A percentile compares a stretch with the other conserved stretches of the same genome.
phyloP scores from a whole-genome alignment of 2,329 filamentous ascomycete genomes.

The Plenodomus lindquistii region DNA sequence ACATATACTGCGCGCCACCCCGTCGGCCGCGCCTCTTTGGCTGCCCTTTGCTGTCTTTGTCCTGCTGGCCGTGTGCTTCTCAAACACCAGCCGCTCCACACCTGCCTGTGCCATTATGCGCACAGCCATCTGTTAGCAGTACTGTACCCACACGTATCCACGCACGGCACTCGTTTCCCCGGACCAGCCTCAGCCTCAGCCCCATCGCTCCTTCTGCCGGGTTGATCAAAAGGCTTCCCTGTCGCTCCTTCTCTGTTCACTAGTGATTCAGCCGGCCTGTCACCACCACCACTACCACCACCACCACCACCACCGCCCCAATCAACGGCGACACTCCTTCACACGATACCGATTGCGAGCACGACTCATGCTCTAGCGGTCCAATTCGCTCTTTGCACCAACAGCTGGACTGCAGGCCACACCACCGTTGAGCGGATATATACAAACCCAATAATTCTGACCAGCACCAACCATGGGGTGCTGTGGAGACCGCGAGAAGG shows the following conservation, averaged over 20 bases:
- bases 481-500: slow-evolving; percentile 46
- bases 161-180: slow-evolving; percentile 10
- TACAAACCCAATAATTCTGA: slow-evolving; percentile 33
- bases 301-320: slow-evolving; percentile 11
- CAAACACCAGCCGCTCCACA: slow-evolving; percentile 37
- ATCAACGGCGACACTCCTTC: slow-evolving; percentile 3
- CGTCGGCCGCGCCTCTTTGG: slow-evolving; percentile 14
- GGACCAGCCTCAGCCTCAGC: slow-evolving; percentile 17
- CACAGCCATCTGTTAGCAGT: slow-evolving; percentile 25
- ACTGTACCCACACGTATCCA: slow-evolving; percentile 17
- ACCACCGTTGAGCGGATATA: slow-evolving; percentile 40
- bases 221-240: slow-evolving; percentile 26
- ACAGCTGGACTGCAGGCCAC: slow-evolving; percentile 43
- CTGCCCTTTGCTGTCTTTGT: slow-evolving; percentile 23
- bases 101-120: slow-evolving; percentile 35
- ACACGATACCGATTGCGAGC: slow-evolving; percentile 5
- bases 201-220: slow-evolving; percentile 13
- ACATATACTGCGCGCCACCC: slow-evolving; percentile 24
- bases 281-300: slow-evolving; percentile 30
- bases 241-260: slow-evolving; percentile 33
- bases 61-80: slow-evolving; percentile 32
- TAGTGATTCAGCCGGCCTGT: slow-evolving; percentile 47
- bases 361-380: slow-evolving; percentile 31
- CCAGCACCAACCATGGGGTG: slow-evolving; percentile 37
- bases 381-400: slow-evolving; percentile 35